Base-by-base conservation (phyloP, 1,139 yeast genomes). In the Magnusiomyces paraingens region DNA sequence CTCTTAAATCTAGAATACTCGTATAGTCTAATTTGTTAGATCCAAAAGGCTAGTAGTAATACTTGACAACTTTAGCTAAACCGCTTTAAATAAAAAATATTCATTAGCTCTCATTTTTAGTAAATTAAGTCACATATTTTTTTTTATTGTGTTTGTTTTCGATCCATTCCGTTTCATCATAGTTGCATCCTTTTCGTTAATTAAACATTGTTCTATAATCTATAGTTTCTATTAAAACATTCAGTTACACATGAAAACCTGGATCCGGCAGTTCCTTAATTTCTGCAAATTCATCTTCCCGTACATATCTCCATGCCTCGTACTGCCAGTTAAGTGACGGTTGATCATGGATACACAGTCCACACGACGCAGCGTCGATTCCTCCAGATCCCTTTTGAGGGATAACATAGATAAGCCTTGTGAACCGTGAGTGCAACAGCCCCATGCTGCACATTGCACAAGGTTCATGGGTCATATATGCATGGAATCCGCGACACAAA, bases 381-480 rank as follows among this genome's bases (percentile, higher is more conserved):
- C 79, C 80, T 1, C 90, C 90, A 0, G 86, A 80, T 15, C 57
- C 55, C 0, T 66, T 61, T 58, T 77, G 74, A 6, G 76, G 69
- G 49, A 74, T 70, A 22, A 87, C 61, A 66, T 84, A 93, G 1
- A 87, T 73, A 42, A 93, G 71, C 54, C 90, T 73, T 14, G 81
- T 77, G 1, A 94, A 78, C 49, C 99, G 75, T 0, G 98, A 91
- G 67, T 94, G 99, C 11, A 91, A 84, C 40, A 94, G 73, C 0
- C 98, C 99, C 99, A 94, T 94, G 8, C 87, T 73, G 65, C 99
- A 94, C 98, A 93, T 94, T 0, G 88, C 80, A 66, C 99, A 94
- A 0, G 99, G 99, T 66, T 94, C 99, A 66, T 90, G 96, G 0
- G 96, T 86, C 1, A 94, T 86, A 64, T 87, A 90, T 0, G 93